phyloP scores from a whole-genome alignment of 768 basidiomycete genomes.

The Suillus clintonianus region DNA sequence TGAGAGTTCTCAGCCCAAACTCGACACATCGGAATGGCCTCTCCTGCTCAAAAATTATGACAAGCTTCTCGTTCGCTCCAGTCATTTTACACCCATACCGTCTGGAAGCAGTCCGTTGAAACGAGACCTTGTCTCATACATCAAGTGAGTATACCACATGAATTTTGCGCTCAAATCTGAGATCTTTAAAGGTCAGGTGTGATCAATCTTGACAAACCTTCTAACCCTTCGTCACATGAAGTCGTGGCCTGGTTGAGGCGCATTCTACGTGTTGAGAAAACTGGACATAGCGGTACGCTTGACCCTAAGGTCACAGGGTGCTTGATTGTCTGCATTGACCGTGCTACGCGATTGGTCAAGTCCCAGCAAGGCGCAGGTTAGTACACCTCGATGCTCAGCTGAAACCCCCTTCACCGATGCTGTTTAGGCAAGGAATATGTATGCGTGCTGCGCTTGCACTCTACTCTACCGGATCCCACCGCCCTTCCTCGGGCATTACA shows the following conservation, averaged over 20 bases:
- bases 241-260: constrained; percentile 98
- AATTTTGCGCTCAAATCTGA: background rate
- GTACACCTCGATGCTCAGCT: constrained; percentile 21
- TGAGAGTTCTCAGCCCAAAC: constrained; percentile 66
- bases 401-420: constrained; percentile 4
- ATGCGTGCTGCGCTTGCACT: constrained; percentile 92
- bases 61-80: constrained; percentile 90
- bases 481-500: constrained; percentile 92
- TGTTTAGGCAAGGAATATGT: constrained; percentile 93
- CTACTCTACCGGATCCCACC: constrained; percentile 75
- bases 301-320: constrained; percentile 99
- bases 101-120: constrained; percentile 93
- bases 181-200: constrained; percentile 79
- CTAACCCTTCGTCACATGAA: constrained; percentile 98
- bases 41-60: constrained; percentile 98
- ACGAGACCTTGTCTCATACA: constrained; percentile 87
- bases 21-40: constrained; percentile 98
- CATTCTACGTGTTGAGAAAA: constrained; percentile 97
- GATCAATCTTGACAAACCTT: constrained; percentile 99
- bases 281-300: constrained; percentile 97
- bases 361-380: constrained; percentile 96
- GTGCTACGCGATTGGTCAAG: constrained; percentile 96
- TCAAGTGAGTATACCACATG: constrained; percentile 60
- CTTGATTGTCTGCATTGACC: constrained; percentile 98
- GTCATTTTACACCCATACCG: constrained; percentile 98